Conservation (phyloP, 257 asterid genomes). For the Solanum infundibuliforme region DNA sequence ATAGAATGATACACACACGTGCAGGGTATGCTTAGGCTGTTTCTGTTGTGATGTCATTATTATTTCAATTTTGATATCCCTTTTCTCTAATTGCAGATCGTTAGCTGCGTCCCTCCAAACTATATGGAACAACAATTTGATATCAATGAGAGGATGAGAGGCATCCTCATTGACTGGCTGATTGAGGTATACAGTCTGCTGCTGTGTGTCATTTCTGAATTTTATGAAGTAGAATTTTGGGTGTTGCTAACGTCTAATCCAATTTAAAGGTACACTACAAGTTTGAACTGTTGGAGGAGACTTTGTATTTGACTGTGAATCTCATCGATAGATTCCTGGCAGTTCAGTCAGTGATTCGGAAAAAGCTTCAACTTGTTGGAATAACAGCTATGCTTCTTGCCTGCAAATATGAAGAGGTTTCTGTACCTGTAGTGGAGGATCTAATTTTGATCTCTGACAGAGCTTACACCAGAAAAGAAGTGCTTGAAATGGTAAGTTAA, state of each 20-base stretch:
- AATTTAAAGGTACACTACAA: conserved; percentile 76
- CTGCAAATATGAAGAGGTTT: conserved; percentile 93
- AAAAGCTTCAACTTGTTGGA: conserved; percentile 87
- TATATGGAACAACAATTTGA: conserved; percentile 66
- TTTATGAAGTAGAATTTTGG: neutral
- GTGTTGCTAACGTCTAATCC: neutral
- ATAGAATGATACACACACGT: neutral
- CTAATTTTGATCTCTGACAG: conserved; percentile 74
- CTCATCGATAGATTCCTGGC: conserved; percentile 82
- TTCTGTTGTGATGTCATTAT: neutral
- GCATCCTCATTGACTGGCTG: conserved; percentile 86
- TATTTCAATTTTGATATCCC: neutral
- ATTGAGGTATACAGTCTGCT: conserved; percentile 50
- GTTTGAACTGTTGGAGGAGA: conserved; percentile 94
- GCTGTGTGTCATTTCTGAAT: neutral
- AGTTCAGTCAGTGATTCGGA: conserved; percentile 47
- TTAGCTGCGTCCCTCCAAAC: conserved; percentile 45
- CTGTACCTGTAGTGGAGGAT: conserved; percentile 93
- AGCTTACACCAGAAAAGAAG: conserved; percentile 72
- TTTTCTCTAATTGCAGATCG: conserved; percentile 22
- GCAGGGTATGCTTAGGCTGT: neutral
- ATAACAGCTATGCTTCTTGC: conserved; percentile 90
- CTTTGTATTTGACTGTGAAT: conserved; percentile 64
- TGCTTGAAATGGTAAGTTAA: conserved; percentile 62
- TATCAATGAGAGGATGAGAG: conserved; percentile 80